A percentile compares a stretch with the other conserved stretches of the same genome.
Evolutionary conservation across 768 basidiomycete species (phyloP).

Genomic region (Pleurotus salmoneostramineus): DNA sequence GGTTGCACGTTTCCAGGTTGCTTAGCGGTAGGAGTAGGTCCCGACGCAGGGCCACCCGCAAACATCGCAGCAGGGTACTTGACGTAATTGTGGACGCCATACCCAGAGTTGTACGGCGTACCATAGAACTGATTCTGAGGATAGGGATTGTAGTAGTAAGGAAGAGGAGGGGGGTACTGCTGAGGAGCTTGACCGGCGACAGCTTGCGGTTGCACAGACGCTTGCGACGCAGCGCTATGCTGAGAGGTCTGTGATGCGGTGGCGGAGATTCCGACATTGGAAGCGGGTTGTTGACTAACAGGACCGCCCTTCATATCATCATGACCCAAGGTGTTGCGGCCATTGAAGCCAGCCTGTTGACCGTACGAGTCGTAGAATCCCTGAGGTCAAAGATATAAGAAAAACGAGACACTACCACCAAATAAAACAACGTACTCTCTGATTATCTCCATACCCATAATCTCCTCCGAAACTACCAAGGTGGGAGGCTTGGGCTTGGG

Average conservation of each 20-base stretch:
- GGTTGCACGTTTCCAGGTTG: constrained; percentile 52
- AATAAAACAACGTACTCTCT: constrained; percentile 44
- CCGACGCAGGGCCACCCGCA: constrained; percentile 63
- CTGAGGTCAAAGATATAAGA: constrained; percentile 29
- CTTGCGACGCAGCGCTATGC: constrained; percentile 43
- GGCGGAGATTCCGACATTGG: constrained; percentile 43
- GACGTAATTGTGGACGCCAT: constrained; percentile 48
- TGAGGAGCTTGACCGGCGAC: constrained; percentile 61
- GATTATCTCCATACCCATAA: constrained; percentile 66
- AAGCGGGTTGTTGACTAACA: constrained; percentile 50
- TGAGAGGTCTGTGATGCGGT: constrained; percentile 48
- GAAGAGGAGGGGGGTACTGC: constrained; percentile 62
- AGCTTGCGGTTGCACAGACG: constrained; percentile 53
- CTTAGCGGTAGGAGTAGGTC: constrained; percentile 62
- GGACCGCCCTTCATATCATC: constrained; percentile 76
- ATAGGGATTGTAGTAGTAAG: constrained; percentile 64
- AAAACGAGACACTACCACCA: neutral
- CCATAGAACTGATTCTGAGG: constrained; percentile 78
- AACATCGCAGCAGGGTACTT: constrained; percentile 74
- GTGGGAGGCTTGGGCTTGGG: constrained; percentile 21
- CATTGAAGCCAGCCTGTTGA: constrained; percentile 61
- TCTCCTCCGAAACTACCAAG: constrained; percentile 58
- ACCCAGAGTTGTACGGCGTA: constrained; percentile 56
- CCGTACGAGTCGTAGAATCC: constrained; percentile 75
- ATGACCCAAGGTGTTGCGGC: constrained; percentile 61